Percentiles rank a stretch among this genome's conserved stretches.
phyloP scores from a whole-genome alignment of 768 basidiomycete genomes.

The Guyanaporus albipodus region DNA sequence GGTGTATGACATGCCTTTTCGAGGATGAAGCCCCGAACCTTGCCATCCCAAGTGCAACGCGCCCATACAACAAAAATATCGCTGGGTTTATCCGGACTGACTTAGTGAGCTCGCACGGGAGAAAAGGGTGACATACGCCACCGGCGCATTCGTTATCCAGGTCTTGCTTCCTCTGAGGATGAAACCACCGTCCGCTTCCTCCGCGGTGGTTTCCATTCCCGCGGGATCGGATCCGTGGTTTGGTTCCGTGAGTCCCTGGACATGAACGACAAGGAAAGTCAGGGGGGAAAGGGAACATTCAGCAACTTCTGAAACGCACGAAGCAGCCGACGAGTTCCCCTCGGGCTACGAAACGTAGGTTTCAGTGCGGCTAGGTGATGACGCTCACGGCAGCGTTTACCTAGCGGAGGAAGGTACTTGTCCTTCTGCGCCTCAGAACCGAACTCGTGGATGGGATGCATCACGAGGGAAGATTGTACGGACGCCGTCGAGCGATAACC shows the following conservation, averaged over 20 bases:
- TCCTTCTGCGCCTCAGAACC: slow-evolving; percentile 89
- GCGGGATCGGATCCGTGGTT: slow-evolving; percentile 96
- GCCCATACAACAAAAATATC: slow-evolving; percentile 96
- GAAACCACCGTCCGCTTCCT: slow-evolving; percentile 81
- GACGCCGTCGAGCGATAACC: slow-evolving; percentile 94
- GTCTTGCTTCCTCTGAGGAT: slow-evolving; percentile 90
- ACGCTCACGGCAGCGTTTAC: slow-evolving; percentile 34
- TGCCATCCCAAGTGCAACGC: slow-evolving; percentile 88
- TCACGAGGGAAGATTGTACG: slow-evolving; percentile 93
- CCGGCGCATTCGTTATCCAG: slow-evolving; percentile 94
- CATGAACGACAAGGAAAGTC: not conserved
- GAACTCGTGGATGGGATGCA: slow-evolving; percentile 91
- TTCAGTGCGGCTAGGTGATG: slow-evolving; percentile 1
- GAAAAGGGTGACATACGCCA: slow-evolving; percentile 55
- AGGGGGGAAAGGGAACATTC: not conserved
- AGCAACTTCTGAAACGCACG: slow-evolving; percentile 44
- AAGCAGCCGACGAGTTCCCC: slow-evolving; percentile 92
- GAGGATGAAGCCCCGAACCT: slow-evolving; percentile 84
- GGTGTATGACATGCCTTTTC: slow-evolving; percentile 60
- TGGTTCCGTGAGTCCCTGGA: slow-evolving; percentile 89
- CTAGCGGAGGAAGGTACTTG: slow-evolving; percentile 82
- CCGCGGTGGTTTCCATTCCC: slow-evolving; percentile 95
- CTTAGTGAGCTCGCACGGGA: slow-evolving; percentile 6
- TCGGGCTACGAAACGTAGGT: slow-evolving; percentile 45
- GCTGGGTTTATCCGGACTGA: slow-evolving; percentile 34